Base-by-base conservation (phyloP, 768 basidiomycete species). In the Agaricus bisporus region DNA sequence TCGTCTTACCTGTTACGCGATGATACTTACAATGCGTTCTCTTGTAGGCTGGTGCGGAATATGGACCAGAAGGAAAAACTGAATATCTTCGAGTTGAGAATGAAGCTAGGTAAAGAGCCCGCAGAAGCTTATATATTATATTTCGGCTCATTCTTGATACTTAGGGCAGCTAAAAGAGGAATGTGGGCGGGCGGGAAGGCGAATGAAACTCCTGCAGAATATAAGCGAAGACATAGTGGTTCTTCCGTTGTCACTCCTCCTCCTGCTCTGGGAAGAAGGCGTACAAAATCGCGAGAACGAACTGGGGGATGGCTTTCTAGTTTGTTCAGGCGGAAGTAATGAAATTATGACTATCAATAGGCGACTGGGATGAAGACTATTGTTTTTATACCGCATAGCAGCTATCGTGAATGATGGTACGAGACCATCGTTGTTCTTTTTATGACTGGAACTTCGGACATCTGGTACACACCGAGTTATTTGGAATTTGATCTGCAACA, bases 151-250 rank as follows among this genome's bases (percentile, higher is more conserved):
- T 42, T 37, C 36, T 36, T 42, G 17, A 20, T 51, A 3, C 11
- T 1, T 47, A 93, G 90, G 60, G 64, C 68, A 35, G 78, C 78
- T 28, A 78, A 77, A 48, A 70, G 74, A 55, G 93, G 93, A 0
- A 87, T 93, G 76, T 95, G 92, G 92, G 71, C 68, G 25, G 58
- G 76, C 3, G 82, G 82, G 1, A 61, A 60, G 0, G 60, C 58
- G 5, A 70, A 71, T 12, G 93, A 95, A 59, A 81, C 79, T 7
- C 93, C 93, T 0, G 79, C 83, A 0, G 84, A 87, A 46, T 95
- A 88, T 67, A 95, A 97, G 70, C 81, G 81, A 32, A 75, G 89
- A 35, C 67, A 83, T 60, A 76, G 29, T 5, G 32, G 32, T 8
- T 32, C 32, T 2, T 2, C 41, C 14, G 11, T 29, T 20, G 35